phyloP scores from a whole-genome alignment of 495 filamentous ascomycete genomes.

The Platismatia glauca region DNA sequence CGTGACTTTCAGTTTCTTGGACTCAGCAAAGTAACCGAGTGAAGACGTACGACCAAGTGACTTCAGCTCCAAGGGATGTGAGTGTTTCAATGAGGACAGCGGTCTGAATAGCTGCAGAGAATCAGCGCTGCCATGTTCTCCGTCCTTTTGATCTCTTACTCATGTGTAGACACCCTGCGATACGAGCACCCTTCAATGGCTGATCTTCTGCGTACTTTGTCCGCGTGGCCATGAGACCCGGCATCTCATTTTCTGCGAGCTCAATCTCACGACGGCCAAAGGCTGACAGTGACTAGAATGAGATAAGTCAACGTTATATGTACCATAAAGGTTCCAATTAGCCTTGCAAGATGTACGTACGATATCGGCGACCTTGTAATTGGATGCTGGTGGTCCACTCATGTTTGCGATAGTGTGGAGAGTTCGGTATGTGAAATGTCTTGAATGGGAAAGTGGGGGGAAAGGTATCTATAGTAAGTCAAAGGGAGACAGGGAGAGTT shows the following conservation, averaged over 20 bases:
- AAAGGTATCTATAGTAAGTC: not conserved
- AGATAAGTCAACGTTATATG: conserved; percentile 23
- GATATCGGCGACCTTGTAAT: conserved; percentile 97
- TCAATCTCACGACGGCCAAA: conserved; percentile 99
- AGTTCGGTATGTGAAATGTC: not conserved
- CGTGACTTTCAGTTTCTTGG: conserved; percentile 1
- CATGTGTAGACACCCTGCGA: conserved; percentile 99
- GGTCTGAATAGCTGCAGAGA: conserved; percentile 76
- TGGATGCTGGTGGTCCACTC: conserved; percentile 75
- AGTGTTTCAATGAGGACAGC: conserved; percentile 98
- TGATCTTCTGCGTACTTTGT: conserved; percentile 84
- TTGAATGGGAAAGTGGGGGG: not conserved
- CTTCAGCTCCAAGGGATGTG: conserved; percentile 84
- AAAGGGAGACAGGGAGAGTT: not conserved
- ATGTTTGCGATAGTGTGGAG: conserved; percentile 28
- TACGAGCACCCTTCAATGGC: conserved; percentile 82
- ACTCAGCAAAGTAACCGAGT: not conserved
- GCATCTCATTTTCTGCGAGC: conserved; percentile 97
- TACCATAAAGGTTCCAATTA: not conserved
- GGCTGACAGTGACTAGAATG: conserved; percentile 67
- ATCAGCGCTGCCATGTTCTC: conserved; percentile 6
- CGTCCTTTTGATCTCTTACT: conserved; percentile 42
- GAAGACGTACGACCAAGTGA: conserved; percentile 71
- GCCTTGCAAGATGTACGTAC: conserved; percentile 36
- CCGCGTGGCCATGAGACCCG: conserved; percentile 92